A percentile compares a stretch with the other conserved stretches of the same genome.
Evolutionary conservation across 306 rosid genomes (phyloP).

Genomic region (Cicer judaicum): DNA sequence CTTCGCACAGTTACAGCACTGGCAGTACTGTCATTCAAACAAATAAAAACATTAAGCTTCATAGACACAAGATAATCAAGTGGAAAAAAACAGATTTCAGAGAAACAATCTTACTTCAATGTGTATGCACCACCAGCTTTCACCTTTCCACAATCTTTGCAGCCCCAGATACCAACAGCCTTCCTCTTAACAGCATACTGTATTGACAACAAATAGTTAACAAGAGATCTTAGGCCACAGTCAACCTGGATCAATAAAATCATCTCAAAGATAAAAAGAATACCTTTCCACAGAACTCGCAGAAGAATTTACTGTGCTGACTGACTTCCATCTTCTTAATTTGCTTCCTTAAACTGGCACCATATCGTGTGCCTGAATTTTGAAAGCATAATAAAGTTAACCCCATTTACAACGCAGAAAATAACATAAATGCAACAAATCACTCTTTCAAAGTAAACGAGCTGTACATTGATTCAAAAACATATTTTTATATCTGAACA

Average conservation of each 20-base stretch:
- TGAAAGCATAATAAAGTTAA: not conserved
- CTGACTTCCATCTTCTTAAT: conserved; percentile 91
- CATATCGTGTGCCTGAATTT: conserved; percentile 77
- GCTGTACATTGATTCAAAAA: not conserved
- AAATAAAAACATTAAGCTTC: conserved; percentile 1
- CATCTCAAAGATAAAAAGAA: not conserved
- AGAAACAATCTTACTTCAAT: conserved; percentile 56
- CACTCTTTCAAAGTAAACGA: not conserved
- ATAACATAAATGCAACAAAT: not conserved
- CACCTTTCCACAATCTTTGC: conserved; percentile 89
- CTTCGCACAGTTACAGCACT: conserved; percentile 79
- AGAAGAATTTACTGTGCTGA: conserved; percentile 80
- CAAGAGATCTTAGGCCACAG: not conserved
- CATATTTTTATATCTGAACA: too few species aligned
- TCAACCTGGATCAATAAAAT: not conserved
- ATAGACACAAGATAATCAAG: not conserved
- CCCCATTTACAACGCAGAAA: not conserved
- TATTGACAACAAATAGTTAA: not conserved
- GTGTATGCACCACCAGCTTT: conserved; percentile 91
- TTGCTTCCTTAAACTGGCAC: conserved; percentile 91
- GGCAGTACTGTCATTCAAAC: conserved; percentile 60
- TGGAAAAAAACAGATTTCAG: not conserved
- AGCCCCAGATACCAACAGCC: conserved; percentile 88
- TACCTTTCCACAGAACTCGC: conserved; percentile 91
- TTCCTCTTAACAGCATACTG: conserved; percentile 83